phyloP scores from a whole-genome alignment of 805 yeast species.

The Ogataea philodendri region DNA sequence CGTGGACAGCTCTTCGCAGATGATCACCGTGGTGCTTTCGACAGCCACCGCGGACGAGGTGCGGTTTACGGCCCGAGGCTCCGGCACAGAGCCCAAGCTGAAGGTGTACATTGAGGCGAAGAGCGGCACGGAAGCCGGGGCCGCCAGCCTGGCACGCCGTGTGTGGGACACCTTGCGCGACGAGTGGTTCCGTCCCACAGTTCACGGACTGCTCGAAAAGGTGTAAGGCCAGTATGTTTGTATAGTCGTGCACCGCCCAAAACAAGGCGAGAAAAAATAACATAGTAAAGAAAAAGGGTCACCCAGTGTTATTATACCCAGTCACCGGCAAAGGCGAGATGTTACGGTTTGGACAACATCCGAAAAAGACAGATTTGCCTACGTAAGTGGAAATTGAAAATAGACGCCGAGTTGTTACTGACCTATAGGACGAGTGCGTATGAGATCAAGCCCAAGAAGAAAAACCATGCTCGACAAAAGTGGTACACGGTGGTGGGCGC shows the following conservation, averaged over 20 bases:
- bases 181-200: slow-evolving; percentile 71
- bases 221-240: no score
- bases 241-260: slow-evolving; percentile 5
- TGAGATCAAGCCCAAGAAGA: slow-evolving; percentile 22
- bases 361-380: slow-evolving; percentile 50
- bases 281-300: slow-evolving; percentile 1
- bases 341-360: slow-evolving; percentile 32
- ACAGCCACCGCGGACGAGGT: slow-evolving; percentile 40
- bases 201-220: slow-evolving; percentile 38
- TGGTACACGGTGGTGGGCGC: slow-evolving; percentile 5
- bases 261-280: slow-evolving; percentile 2
- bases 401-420: neutral
- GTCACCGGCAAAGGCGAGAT: slow-evolving; percentile 4
- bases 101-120: slow-evolving; percentile 87
- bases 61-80: slow-evolving; percentile 84
- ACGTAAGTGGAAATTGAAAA: slow-evolving; percentile 36
- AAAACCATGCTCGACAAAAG: slow-evolving; percentile 5
- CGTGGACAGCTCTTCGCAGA: slow-evolving; percentile 69
- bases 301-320: slow-evolving; percentile 2
- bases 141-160: slow-evolving; percentile 50
- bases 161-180: slow-evolving; percentile 63
- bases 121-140: slow-evolving; percentile 45
- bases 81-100: slow-evolving; percentile 95
- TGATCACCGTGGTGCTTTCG: slow-evolving; percentile 68
- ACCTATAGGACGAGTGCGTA: slow-evolving; percentile 9